Base-by-base conservation (phyloP, 2,329 filamentous ascomycete species). In the Colletotrichum godetiae region DNA sequence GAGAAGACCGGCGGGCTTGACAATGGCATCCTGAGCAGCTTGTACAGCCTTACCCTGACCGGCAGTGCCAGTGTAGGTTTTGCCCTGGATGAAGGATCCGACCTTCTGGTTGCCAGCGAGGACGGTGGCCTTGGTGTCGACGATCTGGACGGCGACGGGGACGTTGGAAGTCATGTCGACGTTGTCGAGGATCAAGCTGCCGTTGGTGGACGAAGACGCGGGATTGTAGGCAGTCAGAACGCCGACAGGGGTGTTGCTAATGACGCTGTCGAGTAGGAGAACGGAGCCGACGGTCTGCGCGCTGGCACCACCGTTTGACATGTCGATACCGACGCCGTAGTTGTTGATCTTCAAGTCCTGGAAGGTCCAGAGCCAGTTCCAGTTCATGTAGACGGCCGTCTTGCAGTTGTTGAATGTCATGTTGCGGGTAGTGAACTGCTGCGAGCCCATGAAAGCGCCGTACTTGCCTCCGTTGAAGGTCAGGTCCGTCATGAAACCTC, bases 291-390 rank as follows among this genome's bases (percentile, higher is more conserved):
- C 95, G 12, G 91, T 93, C 84, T 97, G 93, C 77, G 79, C 77
- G n/a, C 87, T 84, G 37, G 85, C 81, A 31, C 87, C 89, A 61
- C 90, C 89, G 76, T 89, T 90, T 66, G 92, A 90, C 91, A 97
- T 94, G 83, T 97, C 93, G 75, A 97, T 86, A 68, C 94, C 95
- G 52, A 95, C 84, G n/a, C 86, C 84, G 80, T 92, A 94, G 80
- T 92, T 91, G 81, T 94, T 91, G 83, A 97, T 94, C 58, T 85
- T 88, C 49, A 97, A 77, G 46, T 90, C 93, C 80, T 96, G 94
- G 83, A 97, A 90, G 57, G 92, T 91, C 92, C 93, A 97, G 22
- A 91, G 87, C 95, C 95, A 97, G 85, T 96, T 94, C 95, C 95
- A 97, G 86, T 95, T 95, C 91, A 97, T 93, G 84, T 90, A 94